These are phyloP conservation scores for Alternaria brassicicola DNA, from an alignment of 2,329 filamentous ascomycete genomes.

Conservation along the genomic window DNA sequence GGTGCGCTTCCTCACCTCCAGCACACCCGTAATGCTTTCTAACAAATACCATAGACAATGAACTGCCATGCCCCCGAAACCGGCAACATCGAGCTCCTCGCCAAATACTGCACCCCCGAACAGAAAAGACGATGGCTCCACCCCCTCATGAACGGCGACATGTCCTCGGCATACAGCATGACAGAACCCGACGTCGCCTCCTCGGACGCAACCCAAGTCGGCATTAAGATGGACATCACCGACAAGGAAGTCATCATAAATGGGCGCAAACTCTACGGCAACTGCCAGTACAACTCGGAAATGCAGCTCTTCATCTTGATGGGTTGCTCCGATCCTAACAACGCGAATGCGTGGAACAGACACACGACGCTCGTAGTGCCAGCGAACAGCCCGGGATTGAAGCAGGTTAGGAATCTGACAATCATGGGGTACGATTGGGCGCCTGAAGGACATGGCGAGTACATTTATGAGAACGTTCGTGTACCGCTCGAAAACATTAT, in stretches of 20 bases:
- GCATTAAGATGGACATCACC: constrained; percentile 44
- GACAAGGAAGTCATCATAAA: constrained; percentile 51
- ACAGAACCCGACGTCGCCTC: constrained; percentile 59
- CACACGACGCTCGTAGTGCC: constrained; percentile 52
- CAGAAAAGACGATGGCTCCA: constrained; percentile 59
- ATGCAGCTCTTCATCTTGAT: constrained; percentile 47
- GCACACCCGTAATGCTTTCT: background rate
- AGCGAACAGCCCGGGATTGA: constrained; percentile 47
- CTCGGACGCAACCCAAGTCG: constrained; percentile 58
- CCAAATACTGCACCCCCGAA: constrained; percentile 58
- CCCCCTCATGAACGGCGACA: constrained; percentile 57
- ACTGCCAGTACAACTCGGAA: constrained; percentile 49
- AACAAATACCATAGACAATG: constrained; percentile 45
- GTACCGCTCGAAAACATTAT: constrained; percentile 52
- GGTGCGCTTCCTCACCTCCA: constrained; percentile 21
- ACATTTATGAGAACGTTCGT: constrained; percentile 51
- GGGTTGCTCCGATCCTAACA: constrained; percentile 50
- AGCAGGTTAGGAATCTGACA: constrained; percentile 48
- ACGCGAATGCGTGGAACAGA: constrained; percentile 50
- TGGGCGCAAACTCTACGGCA: constrained; percentile 52
- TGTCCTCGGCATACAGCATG: constrained; percentile 59
- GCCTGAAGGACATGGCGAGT: constrained; percentile 53
- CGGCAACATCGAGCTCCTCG: constrained; percentile 60
- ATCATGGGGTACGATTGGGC: constrained; percentile 54
- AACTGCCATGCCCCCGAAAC: constrained; percentile 57